Evolutionary conservation across 1,284 basidiomycete genomes (phyloP), one percentile per base, ranked within the genome.

Genomic region (Ceratobasidium sp.): DNA sequence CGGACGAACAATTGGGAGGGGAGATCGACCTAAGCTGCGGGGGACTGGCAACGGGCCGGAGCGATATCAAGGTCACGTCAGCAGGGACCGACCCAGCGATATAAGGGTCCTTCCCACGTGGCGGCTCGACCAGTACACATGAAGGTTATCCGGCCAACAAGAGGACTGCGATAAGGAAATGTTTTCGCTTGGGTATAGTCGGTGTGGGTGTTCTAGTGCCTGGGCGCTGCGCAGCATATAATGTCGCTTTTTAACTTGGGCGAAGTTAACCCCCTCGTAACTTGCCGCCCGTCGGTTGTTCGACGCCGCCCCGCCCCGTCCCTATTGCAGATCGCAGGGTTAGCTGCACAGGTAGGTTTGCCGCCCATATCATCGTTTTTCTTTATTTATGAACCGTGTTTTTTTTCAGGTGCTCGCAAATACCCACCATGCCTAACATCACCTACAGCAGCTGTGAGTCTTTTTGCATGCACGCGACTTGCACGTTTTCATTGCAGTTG

Each of bases 361-460:
- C 4, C 58, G 26, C 58, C 58, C 26, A 33, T 28, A 28, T 33
- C 28, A 61, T 33, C 33, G 4, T 33, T 33, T 33, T 33, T n/a
- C 26, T 26, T 33, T 28, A 15, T 39, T 12, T 33, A 33, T 28
- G 26, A 9, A 61, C 58, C 33, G 4, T 2, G 33, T 33, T 33
- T 12, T 33, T 12, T 28, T 9, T 5, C 58, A 49, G 46, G 12
- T 49, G 18, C 46, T 49, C 46, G 46, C 46, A 10, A 49, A 18
- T 18, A 18, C 18, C 46, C 12, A 10, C 46, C 33, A 76, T 76
- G 73, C 73, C 73, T 9, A 76, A 76, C 63, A 76, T 76, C 73
- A 76, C 73, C 63, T 76, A 76, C 63, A 56, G 49, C 55, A 23
- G 10, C 10, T 76, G 73, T 76, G 26, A 76, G 73, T 76, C 9